These are phyloP conservation scores for Cubamyces lactineus DNA, from an alignment of 768 basidiomycete species.

Conservation along the genomic window DNA sequence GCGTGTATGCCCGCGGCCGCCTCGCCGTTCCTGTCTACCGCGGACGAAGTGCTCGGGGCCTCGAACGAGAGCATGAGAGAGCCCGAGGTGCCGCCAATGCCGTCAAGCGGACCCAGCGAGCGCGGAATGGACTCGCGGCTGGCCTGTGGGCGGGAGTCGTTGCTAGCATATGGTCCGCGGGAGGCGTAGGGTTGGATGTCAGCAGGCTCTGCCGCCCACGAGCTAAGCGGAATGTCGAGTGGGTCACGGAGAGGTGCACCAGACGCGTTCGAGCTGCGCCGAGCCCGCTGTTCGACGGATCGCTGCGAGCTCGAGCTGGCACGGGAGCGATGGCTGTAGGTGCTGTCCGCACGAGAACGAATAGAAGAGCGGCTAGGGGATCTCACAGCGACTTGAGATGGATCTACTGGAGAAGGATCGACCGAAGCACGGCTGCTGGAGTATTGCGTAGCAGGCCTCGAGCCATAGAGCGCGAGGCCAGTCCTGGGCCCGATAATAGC, in stretches of 20 bases:
- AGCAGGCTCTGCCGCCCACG: constrained; percentile 2
- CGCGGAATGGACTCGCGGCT: constrained; percentile 23
- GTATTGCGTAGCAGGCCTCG: constrained; percentile 8
- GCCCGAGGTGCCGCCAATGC: constrained; percentile 5
- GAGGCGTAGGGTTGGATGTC: constrained; percentile 9
- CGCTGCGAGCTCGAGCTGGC: constrained; percentile 6
- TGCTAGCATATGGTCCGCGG: neutral
- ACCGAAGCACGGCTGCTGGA: constrained; percentile 1
- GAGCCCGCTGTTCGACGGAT: constrained; percentile 6
- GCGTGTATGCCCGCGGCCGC: constrained; percentile 26
- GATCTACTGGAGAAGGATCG: constrained; percentile 2
- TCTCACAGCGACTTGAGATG: neutral
- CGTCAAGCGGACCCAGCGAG: constrained; percentile 11
- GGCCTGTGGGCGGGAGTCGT: constrained; percentile 3
- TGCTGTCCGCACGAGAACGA: constrained; percentile 16
- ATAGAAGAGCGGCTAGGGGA: constrained; percentile 14
- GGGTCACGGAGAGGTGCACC: constrained; percentile 6
- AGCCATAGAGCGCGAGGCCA: constrained; percentile 25
- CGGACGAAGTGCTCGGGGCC: constrained; percentile 21
- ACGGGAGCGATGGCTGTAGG: constrained; percentile 4
- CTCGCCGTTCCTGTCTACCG: constrained; percentile 24
- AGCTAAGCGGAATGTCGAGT: neutral
- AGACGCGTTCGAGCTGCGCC: constrained; percentile 12
- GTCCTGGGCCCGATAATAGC: constrained; percentile 20
- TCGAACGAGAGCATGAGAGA: constrained; percentile 24